Base-by-base conservation (phyloP, 2,329 filamentous ascomycete species). In the Trichophyton equinum region DNA sequence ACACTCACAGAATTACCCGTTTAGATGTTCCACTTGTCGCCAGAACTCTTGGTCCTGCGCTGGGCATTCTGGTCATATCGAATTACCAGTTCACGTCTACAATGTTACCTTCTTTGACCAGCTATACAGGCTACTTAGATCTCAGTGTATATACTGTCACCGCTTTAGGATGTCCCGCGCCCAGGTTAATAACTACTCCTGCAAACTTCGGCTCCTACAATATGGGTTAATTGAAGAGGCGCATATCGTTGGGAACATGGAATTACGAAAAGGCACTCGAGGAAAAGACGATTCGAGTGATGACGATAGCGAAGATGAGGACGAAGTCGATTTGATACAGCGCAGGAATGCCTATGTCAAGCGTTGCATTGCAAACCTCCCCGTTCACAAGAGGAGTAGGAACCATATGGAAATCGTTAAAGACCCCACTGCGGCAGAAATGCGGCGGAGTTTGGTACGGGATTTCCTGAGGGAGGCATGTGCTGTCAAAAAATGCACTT, bases 71-170 rank as follows among this genome's bases (percentile, higher is more conserved):
- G 95, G 94, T 59, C 94, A 99, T 71, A 95, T 99, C 72, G 90
- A 96, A 68, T 85, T 99, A 11, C 91, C 94, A 13, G 87, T 91
- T 11, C 89, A 89, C 55, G 89, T 96, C 59, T 99, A 97, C 73
- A 92, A 99, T 74, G 89, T 92, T n/a, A 88, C 91, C 1, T 97
- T 96, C 70, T 87, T 99, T 79, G 91, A 96, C 71, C 91, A 96
- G 73, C 82, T 91, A 59, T 83, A 95, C 65, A 86, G 89, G 51
- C 79, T 99, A 53, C 81, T 99, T 20, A 85, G 91, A 67, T 87
- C 89, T 60, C 88, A 92, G 74, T 99, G 94, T 73, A 82, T 87
- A 62, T 96, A 96, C 77, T 99, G 95, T 75, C 87, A 91, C 70
- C 85, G 86, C 61, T 85, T 99, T 66, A 89, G 88, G 70, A 81